These are phyloP conservation scores for Chrysanthemum makinoi DNA, from an alignment of 129 eudicot genomes.

Conservation along the genomic window DNA sequence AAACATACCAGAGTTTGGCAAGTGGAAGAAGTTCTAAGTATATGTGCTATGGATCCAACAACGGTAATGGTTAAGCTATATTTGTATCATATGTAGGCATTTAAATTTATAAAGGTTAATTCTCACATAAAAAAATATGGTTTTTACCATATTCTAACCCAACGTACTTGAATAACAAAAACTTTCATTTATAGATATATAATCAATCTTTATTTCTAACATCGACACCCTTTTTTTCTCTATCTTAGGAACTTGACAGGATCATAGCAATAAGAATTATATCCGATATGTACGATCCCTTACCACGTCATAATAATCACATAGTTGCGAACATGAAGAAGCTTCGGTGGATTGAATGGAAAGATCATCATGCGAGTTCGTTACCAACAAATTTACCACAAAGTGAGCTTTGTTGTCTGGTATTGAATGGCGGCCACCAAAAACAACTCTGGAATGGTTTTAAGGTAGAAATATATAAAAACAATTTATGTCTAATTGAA, in stretches of 20 bases:
- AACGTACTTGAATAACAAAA: no score
- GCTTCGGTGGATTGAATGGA: slow-evolving; percentile 19
- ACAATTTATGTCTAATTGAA: no score
- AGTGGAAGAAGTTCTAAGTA: no score
- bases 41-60: no score
- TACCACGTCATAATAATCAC: neutral
- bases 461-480: neutral
- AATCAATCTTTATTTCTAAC: no score
- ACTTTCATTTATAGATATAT: no score
- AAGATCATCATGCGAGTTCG: slow-evolving; percentile 3
- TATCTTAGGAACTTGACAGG: slow-evolving; percentile 21
- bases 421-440: slow-evolving; percentile 1
- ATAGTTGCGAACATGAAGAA: slow-evolving; percentile 17
- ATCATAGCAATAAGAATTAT: slow-evolving; percentile 10
- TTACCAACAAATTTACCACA: slow-evolving; percentile 11
- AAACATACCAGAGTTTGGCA: no score
- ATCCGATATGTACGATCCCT: neutral
- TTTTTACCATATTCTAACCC: no score
- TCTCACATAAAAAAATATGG: no score
- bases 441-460: slow-evolving; percentile 1
- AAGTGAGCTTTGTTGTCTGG: slow-evolving; percentile 8
- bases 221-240: neutral
- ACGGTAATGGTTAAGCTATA: no score
- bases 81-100: no score
- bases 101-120: no score